Evolutionary conservation across 2,329 filamentous ascomycete genomes (phyloP), one percentile per base, ranked within the genome.

Genomic region (Pseudogymnoascus sp.): DNA sequence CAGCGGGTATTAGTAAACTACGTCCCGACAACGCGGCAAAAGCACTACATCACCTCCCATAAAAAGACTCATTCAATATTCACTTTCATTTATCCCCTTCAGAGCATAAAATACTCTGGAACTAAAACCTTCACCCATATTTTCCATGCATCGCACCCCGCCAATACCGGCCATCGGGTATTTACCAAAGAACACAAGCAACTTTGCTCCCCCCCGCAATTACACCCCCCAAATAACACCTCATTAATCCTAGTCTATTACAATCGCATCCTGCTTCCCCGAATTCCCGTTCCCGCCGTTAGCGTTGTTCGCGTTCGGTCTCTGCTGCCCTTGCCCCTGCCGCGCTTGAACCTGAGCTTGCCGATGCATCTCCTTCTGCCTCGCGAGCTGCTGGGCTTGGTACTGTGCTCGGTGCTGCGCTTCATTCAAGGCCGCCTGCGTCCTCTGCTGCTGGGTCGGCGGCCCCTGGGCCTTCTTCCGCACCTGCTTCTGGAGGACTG

Each of bases 231-330:
- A 33, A 33, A 53, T 8, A 56, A 56, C 50, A 56, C 50, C 50
- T 56, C 50, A 56, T 56, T 56, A 56, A 18, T 42, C 50, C 50
- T 56, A 56, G 16, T 56, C 50, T 56, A 56, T 56, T 56, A 56
- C 50, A 56, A 56, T 56, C 28, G 50, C 50, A 56, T 56, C 50
- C 28, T 56, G 50, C 10, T 56, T 56, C 16, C 50, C 50, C 16
- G 50, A 56, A 56, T 56, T 56, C 50, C 28, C 28, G 1, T 35
- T 35, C 28, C 50, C 50, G 5, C 28, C 3, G 11, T 56, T 33
- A 10, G 50, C 8, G 16, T 56, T 56, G 8, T 44, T 42, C 5
- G 47, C 8, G 47, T 56, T 56, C 10, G 47, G 50, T 14, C 50
- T 56, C 50, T 56, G 50, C 16, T 56, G 50, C 2, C 50, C 50